Base-by-base conservation (phyloP, 768 basidiomycete species). In the Tylopilus intermedius region DNA sequence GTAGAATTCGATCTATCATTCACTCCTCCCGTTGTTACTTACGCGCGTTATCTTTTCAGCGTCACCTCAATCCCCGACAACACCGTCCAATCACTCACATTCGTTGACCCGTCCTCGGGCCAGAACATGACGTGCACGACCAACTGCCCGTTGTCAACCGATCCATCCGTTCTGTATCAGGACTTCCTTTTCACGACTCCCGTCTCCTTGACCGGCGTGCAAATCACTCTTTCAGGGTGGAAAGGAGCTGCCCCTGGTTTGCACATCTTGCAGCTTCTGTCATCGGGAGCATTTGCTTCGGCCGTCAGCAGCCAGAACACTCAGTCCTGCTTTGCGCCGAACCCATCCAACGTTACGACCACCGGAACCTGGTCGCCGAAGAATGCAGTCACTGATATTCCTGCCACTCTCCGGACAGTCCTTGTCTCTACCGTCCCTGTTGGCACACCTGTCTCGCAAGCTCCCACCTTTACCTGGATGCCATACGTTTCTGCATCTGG, bases 401-500 rank as follows among this genome's bases (percentile, higher is more conserved):
- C 93, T 0, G 95, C 84, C 13, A 96, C 95, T 5, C 78, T 77
- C 0, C 86, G 92, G 56, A 75, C 76, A 3, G 84, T 94, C 43
- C 79, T 94, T 15, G 78, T 85, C 22, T 79, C 93, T 14, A 72
- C 72, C 1, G 79, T 93, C 11, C 60, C 74, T 29, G 86, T 88
- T 30, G 85, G 82, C 14, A 85, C 87, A 0, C 59, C 82, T 1
- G 51, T 83, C 4, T 64, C 79, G 1, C 68, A 78, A 27, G 81
- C 80, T n/a, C 90, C 96, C 13, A 83, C 79, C 33, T 81, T 95
- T 65, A 94, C 89, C 0, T 96, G 91, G 86, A 78, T 81, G 68
- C 94, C 94, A 0, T 93, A 91, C 62, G 86, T 98, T n/a, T 90
- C 90, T 0, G 86, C 90, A 9, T 79, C 88, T 3, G 96, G 94